phyloP scores from a whole-genome alignment of 192 early-diverging fungal genomes.

The Fimicolochytrium jonesii region DNA sequence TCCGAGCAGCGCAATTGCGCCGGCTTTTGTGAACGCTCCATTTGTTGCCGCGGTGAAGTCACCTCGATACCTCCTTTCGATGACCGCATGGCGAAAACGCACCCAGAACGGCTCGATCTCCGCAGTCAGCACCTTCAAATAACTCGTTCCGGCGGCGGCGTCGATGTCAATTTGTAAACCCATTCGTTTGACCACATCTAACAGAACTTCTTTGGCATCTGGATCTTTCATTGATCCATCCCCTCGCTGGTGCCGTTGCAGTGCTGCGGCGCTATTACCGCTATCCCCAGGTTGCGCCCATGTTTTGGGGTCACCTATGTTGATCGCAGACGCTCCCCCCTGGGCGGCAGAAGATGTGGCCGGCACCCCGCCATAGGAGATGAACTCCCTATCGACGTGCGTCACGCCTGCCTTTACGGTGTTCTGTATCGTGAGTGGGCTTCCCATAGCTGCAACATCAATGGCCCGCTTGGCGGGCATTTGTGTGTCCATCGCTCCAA shows the following conservation, averaged over 20 bases:
- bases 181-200: constrained; percentile 31
- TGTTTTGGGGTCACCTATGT: too few species aligned
- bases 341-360: too few species aligned
- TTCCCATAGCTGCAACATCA: constrained; percentile 23
- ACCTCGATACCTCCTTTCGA: constrained; percentile 18
- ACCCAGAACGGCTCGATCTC: constrained; percentile 11
- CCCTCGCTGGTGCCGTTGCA: not conserved
- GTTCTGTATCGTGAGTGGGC: constrained; percentile 20
- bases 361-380: too few species aligned
- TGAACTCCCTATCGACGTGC: constrained; percentile 25
- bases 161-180: constrained; percentile 5
- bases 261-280: too few species aligned
- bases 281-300: too few species aligned
- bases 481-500: constrained; percentile 15
- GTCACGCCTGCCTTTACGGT: constrained; percentile 1
- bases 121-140: constrained; percentile 15
- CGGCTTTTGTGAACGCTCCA: constrained; percentile 4
- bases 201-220: constrained; percentile 22
- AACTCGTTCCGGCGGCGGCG: constrained; percentile 8
- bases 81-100: constrained; percentile 2
- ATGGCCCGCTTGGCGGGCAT: constrained; percentile 14
- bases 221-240: not conserved
- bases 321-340: too few species aligned
- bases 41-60: constrained; percentile 15
- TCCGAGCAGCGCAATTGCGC: constrained; percentile 1